phyloP scores from a whole-genome alignment of 192 early-diverging fungal genomes.

The Entomortierella parvispora region DNA sequence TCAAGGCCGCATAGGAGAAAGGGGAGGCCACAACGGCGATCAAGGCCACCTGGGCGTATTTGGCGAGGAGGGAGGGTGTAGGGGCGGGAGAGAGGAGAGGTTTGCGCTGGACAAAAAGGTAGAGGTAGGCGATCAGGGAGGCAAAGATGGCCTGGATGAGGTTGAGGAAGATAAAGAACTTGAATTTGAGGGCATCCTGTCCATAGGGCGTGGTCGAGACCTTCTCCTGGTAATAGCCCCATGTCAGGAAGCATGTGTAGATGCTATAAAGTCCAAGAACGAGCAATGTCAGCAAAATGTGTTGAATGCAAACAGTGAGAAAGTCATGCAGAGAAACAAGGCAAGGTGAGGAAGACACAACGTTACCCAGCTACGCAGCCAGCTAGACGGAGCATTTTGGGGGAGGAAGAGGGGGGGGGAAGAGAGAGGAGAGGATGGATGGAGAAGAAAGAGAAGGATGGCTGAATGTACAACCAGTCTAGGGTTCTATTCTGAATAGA shows the following conservation, averaged over 20 bases:
- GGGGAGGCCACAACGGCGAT: constrained; percentile 81
- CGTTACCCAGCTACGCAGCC: constrained; percentile 53
- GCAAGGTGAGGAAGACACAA: not conserved
- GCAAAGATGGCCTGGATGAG: constrained; percentile 85
- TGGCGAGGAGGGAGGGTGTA: constrained; percentile 55
- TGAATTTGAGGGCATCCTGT: constrained; percentile 74
- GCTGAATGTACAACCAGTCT: too few relatives aligned
- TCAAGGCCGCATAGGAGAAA: constrained; percentile 93
- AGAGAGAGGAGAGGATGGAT: not conserved
- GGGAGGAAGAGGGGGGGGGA: not conserved
- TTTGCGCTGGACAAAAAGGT: constrained; percentile 68
- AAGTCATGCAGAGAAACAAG: not conserved
- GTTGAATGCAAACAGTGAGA: not conserved
- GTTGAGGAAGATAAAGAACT: constrained; percentile 93
- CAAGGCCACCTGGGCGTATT: constrained; percentile 83
- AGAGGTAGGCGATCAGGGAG: constrained; percentile 78
- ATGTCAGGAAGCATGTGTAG: constrained; percentile 95
- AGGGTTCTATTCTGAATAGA: too few relatives aligned
- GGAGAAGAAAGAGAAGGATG: not conserved
- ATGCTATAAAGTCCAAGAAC: constrained; percentile 62
- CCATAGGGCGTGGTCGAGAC: constrained; percentile 88
- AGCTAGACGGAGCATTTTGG: constrained; percentile 58
- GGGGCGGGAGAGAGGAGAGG: constrained; percentile 17
- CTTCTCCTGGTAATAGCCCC: constrained; percentile 95
- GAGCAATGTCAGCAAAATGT: not conserved